phyloP scores from a whole-genome alignment of 108 stramenopile genomes.

The Pseudonitzschia multiseries region DNA sequence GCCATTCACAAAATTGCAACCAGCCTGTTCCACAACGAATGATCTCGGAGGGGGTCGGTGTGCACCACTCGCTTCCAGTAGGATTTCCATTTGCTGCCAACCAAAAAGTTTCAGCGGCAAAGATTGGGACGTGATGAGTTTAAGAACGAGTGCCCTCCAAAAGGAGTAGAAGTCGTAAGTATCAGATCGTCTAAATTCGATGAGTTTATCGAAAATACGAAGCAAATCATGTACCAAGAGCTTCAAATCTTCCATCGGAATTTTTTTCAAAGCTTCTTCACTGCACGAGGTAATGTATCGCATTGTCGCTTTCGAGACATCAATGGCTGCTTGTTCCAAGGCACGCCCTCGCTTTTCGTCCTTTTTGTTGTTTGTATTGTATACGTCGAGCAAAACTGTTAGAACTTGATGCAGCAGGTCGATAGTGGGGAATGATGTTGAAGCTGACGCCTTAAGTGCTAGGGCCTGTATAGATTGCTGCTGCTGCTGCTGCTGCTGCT shows the following conservation, averaged over 20 bases:
- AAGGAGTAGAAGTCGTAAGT: conserved; percentile 66
- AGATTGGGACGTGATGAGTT: conserved; percentile 71
- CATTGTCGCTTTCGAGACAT: conserved; percentile 60
- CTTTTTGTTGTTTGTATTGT: conserved; percentile 31
- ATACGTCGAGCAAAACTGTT: conserved; percentile 28
- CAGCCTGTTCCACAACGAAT: conserved; percentile 71
- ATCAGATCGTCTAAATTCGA: conserved; percentile 34
- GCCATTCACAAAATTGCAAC: conserved; percentile 82
- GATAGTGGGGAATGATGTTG: conserved; percentile 38
- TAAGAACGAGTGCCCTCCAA: conserved; percentile 59
- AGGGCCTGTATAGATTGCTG: too few species aligned
- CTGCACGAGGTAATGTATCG: conserved; percentile 44
- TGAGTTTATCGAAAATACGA: conserved; percentile 47
- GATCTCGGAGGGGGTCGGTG: conserved; percentile 73
- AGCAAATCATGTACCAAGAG: conserved; percentile 48
- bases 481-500: not conserved
- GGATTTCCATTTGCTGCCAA: conserved; percentile 77
- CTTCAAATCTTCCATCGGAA: conserved; percentile 52
- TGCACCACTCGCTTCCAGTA: conserved; percentile 56
- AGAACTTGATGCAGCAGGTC: conserved; percentile 38
- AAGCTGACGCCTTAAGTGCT: not conserved
- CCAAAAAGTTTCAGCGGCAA: conserved; percentile 83
- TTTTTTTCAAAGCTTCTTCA: conserved; percentile 64
- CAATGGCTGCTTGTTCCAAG: conserved; percentile 49
- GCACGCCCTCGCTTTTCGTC: conserved; percentile 4